phyloP scores from a whole-genome alignment of 129 eudicot species.

The Lonicera japonica region DNA sequence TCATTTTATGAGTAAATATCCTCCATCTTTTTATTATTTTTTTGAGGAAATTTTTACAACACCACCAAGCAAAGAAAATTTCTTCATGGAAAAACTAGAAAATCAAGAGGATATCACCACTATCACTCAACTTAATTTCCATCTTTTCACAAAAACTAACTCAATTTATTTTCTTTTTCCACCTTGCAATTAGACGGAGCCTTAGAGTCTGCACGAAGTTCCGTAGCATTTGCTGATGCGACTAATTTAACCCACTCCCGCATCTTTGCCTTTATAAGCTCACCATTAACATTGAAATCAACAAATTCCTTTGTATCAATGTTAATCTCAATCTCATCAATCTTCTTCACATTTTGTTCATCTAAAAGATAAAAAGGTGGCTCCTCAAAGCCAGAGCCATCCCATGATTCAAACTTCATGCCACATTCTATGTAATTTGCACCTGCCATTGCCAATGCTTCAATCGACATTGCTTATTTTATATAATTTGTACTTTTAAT shows the following conservation, averaged over 20 bases:
- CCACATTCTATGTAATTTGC: neutral
- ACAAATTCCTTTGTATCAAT: neutral
- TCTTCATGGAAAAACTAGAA: neutral
- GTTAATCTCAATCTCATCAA: neutral
- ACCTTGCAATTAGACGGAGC: too few relatives aligned
- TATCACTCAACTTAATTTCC: neutral
- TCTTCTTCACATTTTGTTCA: neutral
- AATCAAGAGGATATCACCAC: too few relatives aligned
- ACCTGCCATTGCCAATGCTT: neutral
- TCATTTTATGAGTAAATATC: too few relatives aligned
- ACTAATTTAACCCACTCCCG: neutral
- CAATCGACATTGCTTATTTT: neutral
- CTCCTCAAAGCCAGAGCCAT: neutral
- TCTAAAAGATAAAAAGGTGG: neutral
- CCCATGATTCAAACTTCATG: neutral
- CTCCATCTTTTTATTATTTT: too few relatives aligned
- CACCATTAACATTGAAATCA: neutral
- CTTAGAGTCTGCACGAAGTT: too few relatives aligned
- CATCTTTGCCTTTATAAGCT: neutral
- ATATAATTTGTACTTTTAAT: too few relatives aligned
- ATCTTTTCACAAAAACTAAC: neutral
- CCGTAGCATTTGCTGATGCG: neutral
- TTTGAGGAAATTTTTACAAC: too few relatives aligned
- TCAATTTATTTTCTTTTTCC: too few relatives aligned
- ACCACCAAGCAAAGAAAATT: too few relatives aligned